Evolutionary conservation across 2,329 filamentous ascomycete species (phyloP).

Genomic region (Rutstroemia sydowiana): DNA sequence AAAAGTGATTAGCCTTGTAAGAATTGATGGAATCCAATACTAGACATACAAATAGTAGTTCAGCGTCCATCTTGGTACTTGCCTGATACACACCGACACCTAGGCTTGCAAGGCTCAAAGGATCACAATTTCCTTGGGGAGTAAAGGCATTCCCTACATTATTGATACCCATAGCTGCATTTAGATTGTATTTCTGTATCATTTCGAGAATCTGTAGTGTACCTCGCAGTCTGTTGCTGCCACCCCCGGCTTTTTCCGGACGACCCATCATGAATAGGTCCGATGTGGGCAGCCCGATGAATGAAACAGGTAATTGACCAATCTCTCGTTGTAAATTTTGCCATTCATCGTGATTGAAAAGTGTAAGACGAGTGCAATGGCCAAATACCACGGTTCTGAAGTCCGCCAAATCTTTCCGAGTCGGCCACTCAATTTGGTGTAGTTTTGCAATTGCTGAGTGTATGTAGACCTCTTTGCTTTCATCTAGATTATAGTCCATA

Average conservation of each 20-base stretch:
- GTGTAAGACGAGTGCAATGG: slow-evolving; percentile 60
- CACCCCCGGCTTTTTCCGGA: slow-evolving; percentile 24
- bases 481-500: slow-evolving; percentile 60
- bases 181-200: slow-evolving; percentile 49
- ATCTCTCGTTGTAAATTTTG: slow-evolving; percentile 40
- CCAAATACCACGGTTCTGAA: slow-evolving; percentile 51
- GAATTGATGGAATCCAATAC: neutral
- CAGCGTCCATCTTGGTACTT: slow-evolving; percentile 51
- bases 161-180: slow-evolving; percentile 58
- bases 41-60: slow-evolving; percentile 48
- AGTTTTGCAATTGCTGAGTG: slow-evolving; percentile 47
- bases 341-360: slow-evolving; percentile 46
- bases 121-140: slow-evolving; percentile 60
- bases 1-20: slow-evolving; percentile 1
- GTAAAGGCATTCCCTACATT: slow-evolving; percentile 73
- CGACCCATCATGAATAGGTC: slow-evolving; percentile 66
- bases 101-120: slow-evolving; percentile 52
- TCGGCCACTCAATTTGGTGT: slow-evolving; percentile 42
- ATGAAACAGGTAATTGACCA: slow-evolving; percentile 49
- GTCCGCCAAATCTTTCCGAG: slow-evolving; percentile 10
- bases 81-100: slow-evolving; percentile 62
- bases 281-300: slow-evolving; percentile 63
- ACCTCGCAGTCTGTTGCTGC: slow-evolving; percentile 40
- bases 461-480: slow-evolving; percentile 40
- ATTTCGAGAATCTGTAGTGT: slow-evolving; percentile 55